These are phyloP conservation scores for Flaveria bidentis DNA, from an alignment of 129 eudicot genomes.

Conservation along the genomic window DNA sequence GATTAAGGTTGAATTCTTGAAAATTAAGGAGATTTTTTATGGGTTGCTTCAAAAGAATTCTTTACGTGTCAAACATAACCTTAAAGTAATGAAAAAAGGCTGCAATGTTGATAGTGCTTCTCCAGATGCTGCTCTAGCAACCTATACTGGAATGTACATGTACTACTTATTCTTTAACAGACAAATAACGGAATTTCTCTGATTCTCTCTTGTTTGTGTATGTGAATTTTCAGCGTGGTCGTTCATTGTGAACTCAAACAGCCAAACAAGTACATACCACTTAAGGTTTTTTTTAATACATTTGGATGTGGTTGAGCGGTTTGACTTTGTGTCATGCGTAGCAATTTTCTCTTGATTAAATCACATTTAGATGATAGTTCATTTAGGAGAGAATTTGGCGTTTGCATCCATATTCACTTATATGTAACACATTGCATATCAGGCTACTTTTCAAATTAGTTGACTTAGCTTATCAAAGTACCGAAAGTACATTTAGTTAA, in stretches of 20 bases:
- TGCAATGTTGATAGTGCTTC: neutral
- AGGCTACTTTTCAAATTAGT: slow-evolving; percentile 7
- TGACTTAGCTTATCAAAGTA: neutral
- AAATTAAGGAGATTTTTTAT: neutral
- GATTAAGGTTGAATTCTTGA: slow-evolving; percentile 13
- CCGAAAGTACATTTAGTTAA: neutral
- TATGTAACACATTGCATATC: slow-evolving; percentile 17
- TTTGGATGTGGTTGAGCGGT: slow-evolving; percentile 3
- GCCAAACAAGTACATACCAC: neutral
- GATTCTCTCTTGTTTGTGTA: neutral
- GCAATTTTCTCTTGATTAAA: slow-evolving; percentile 1
- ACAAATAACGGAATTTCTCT: neutral
- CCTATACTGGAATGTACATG: neutral
- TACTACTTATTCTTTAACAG: neutral
- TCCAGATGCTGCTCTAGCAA: neutral
- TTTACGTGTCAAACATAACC: slow-evolving; percentile 9
- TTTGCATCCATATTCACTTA: neutral
- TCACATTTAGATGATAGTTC: slow-evolving; percentile 23
- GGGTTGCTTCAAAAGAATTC: neutral
- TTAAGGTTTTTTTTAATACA: neutral
- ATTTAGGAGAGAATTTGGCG: slow-evolving; percentile 16
- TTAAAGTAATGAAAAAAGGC: neutral
- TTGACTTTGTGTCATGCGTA: slow-evolving; percentile 1
- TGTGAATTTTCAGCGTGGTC: neutral
- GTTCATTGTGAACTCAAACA: slow-evolving; percentile 7